These are phyloP conservation scores for Macroventuria anomochaeta DNA, from an alignment of 2,329 filamentous ascomycete species.

Conservation along the genomic window DNA sequence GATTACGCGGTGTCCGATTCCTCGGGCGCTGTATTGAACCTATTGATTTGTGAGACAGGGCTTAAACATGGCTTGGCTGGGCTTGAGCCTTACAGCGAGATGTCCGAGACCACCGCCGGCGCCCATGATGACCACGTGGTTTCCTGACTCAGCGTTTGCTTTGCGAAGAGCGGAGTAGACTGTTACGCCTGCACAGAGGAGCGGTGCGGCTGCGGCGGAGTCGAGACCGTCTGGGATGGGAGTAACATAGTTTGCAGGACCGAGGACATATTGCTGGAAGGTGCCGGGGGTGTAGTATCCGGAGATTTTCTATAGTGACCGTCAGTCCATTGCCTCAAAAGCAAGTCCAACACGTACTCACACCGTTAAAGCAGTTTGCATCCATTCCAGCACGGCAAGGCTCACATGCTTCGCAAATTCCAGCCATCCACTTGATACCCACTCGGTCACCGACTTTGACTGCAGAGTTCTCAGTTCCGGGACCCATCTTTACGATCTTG, in stretches of 20 bases:
- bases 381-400: constrained; percentile 55
- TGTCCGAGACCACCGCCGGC: constrained; percentile 71
- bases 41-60: neutral
- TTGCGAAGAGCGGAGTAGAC: constrained; percentile 71
- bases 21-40: constrained; percentile 63
- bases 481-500: constrained; percentile 68
- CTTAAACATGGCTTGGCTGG: neutral
- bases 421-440: constrained; percentile 72
- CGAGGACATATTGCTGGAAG: constrained; percentile 73
- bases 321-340: neutral
- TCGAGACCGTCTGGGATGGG: constrained; percentile 68
- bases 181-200: constrained; percentile 72
- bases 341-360: constrained; percentile 22
- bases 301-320: constrained; percentile 54
- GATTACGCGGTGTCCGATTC: constrained; percentile 69
- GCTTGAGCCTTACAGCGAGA: constrained; percentile 53
- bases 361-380: constrained; percentile 41
- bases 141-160: constrained; percentile 63
- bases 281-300: constrained; percentile 74
- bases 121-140: constrained; percentile 64
- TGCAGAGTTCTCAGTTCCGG: constrained; percentile 61
- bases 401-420: constrained; percentile 57
- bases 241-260: constrained; percentile 71
- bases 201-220: constrained; percentile 66
- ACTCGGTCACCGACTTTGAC: constrained; percentile 72